These are phyloP conservation scores for Fagopyrum tataricum DNA, from an alignment of 148 eudicot species.

Conservation along the genomic window DNA sequence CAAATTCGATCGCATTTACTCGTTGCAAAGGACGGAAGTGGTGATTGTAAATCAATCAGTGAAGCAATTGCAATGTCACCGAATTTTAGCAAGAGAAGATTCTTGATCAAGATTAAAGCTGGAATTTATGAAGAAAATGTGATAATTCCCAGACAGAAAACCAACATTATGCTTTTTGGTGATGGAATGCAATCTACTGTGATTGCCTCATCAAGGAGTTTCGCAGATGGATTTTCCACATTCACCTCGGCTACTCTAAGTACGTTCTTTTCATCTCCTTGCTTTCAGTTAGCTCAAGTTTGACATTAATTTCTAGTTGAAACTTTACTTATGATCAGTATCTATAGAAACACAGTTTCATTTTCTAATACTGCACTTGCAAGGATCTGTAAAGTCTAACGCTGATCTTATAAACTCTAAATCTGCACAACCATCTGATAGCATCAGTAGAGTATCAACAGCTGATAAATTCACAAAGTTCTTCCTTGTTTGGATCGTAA, in stretches of 20 bases:
- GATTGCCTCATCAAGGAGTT: conserved; percentile 43
- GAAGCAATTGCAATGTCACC: conserved; percentile 55
- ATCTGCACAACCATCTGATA: too few relatives aligned
- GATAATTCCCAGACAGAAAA: conserved; percentile 45
- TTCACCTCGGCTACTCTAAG: conserved; percentile 55
- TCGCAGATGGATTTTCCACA: conserved; percentile 54
- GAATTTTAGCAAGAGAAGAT: conserved; percentile 30
- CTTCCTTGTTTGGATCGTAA: too few relatives aligned
- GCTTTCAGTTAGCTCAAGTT: too few relatives aligned
- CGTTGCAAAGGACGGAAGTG: conserved; percentile 48
- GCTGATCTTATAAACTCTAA: too few relatives aligned
- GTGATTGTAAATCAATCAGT: conserved; percentile 26
- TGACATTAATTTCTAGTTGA: too few relatives aligned
- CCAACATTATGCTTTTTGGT: conserved; percentile 51
- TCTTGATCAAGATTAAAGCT: conserved; percentile 42
- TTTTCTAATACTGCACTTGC: too few relatives aligned
- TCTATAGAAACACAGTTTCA: too few relatives aligned
- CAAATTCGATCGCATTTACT: conserved; percentile 22
- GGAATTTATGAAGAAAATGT: conserved; percentile 54
- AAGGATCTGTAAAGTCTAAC: too few relatives aligned
- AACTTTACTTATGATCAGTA: too few relatives aligned
- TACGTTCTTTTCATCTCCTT: conserved; percentile 13
- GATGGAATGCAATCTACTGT: conserved; percentile 54
- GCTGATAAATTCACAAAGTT: too few relatives aligned
- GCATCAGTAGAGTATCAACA: too few relatives aligned